Evolutionary conservation across 2,329 filamentous ascomycete species (phyloP).

Genomic region (Daldinia sp.): DNA sequence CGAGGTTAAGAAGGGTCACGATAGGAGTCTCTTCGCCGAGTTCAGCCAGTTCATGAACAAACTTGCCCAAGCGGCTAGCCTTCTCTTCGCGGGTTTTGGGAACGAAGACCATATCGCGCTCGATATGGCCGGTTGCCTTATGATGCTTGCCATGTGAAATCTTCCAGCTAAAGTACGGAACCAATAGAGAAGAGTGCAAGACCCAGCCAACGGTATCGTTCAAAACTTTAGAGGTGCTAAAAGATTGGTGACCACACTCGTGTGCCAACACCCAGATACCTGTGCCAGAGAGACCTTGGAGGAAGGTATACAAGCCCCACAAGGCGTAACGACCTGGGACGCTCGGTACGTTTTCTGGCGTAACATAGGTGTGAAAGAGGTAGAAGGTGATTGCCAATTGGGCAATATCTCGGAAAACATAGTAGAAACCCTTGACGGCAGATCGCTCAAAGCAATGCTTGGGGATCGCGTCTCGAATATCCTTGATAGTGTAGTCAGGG

Average conservation of each 20-base stretch:
- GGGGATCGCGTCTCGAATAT: slow-evolving; percentile 95
- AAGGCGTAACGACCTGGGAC: slow-evolving; percentile 70
- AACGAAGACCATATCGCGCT: slow-evolving; percentile 99
- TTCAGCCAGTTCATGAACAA: slow-evolving; percentile 84
- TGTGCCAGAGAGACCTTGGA: slow-evolving; percentile 93
- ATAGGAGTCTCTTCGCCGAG: slow-evolving; percentile 95
- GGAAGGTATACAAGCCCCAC: slow-evolving; percentile 73
- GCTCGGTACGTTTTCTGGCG: slow-evolving; percentile 81
- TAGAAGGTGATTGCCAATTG: slow-evolving; percentile 81
- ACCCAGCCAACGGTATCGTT: slow-evolving; percentile 95
- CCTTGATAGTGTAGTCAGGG: slow-evolving; percentile 96
- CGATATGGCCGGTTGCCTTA: slow-evolving; percentile 97
- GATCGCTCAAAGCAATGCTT: slow-evolving; percentile 97
- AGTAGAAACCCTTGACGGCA: slow-evolving; percentile 74
- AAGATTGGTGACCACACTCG: slow-evolving; percentile 96
- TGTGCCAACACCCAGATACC: slow-evolving; percentile 97
- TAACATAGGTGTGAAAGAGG: slow-evolving; percentile 88
- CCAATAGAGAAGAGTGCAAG: slow-evolving; percentile 85
- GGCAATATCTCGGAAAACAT: slow-evolving; percentile 83
- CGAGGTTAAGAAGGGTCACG: slow-evolving; percentile 74
- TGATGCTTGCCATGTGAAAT: slow-evolving; percentile 99
- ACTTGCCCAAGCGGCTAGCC: slow-evolving; percentile 75
- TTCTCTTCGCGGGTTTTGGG: slow-evolving; percentile 87
- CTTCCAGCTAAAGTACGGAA: slow-evolving; percentile 99
- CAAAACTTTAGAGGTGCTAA: slow-evolving; percentile 88